Conservation (phyloP, 78 protist genomes). For the Abeoforma whisleri region DNA sequence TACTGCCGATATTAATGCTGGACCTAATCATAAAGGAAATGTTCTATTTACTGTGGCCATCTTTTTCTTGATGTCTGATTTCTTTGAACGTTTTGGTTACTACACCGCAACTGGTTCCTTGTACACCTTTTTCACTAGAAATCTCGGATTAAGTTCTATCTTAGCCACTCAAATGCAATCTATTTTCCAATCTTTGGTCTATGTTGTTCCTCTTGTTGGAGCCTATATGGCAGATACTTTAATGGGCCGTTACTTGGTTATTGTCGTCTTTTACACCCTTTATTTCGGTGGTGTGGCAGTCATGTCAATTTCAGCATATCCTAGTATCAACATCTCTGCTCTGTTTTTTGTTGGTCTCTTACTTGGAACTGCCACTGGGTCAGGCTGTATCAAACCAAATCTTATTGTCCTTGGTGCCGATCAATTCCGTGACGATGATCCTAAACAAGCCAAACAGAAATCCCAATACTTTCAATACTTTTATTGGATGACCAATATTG, state of each 20-base stretch:
- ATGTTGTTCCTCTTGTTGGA: background rate
- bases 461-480: slow-evolving; percentile 16
- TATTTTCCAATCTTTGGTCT: slow-evolving; percentile 1
- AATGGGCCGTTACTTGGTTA: slow-evolving; percentile 34
- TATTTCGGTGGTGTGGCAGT: slow-evolving; percentile 21
- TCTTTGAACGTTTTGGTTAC: slow-evolving; percentile 18
- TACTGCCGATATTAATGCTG: no score
- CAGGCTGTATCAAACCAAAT: slow-evolving; percentile 38
- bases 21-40: no score
- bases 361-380: background rate
- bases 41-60: no score
- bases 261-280: background rate
- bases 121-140: background rate
- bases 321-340: slow-evolving; percentile 14
- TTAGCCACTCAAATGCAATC: background rate
- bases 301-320: background rate
- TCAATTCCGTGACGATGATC: background rate
- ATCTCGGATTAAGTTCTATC: background rate
- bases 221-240: slow-evolving; percentile 22
- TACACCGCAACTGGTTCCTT: slow-evolving; percentile 17
- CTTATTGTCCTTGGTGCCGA: slow-evolving; percentile 17
- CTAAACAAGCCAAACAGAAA: slow-evolving; percentile 18
- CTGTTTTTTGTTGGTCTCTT: slow-evolving; percentile 1
- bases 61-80: slow-evolving; percentile 3
- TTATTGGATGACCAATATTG: slow-evolving; percentile 30